Evolutionary conservation across 1,284 basidiomycete species (phyloP), one percentile per base, ranked within the genome.

Genomic region (Boletus albobrunnescens): DNA sequence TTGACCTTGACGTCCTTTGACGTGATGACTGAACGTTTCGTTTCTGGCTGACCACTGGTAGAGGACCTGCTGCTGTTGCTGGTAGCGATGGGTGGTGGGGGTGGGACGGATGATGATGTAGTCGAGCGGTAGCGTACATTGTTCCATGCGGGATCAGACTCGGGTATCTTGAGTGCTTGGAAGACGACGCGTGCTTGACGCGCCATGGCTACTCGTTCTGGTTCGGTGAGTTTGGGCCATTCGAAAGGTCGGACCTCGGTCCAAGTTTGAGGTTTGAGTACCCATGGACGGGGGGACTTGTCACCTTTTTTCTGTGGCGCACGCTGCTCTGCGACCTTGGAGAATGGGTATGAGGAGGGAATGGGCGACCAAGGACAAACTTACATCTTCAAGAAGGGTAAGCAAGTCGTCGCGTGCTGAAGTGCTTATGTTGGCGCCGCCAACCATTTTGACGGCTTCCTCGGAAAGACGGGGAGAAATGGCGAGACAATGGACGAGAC

Each of bases 241-340:
- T 81, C 79, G 49, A 73, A 82, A 0, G 86, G 86, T 6, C 82
- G 79, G 17, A 86, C 79, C 54, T 87, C 80, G 23, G 69, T 70
- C 83, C 84, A 88, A 1, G 74, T 65, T 27, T 64, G 56, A 16
- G 71, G 65, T 50, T 78, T 81, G 49, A 87, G 75, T 22, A 65
- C 56, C 74, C 81, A 87, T 0, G 57, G 54, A 45, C 69, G 69
- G 3, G 67, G 63, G 1, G 71, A 58, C 28, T 58, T 61, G 46
- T 69, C 58, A 2, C 68, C 67, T 31, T 63, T 69, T 53, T 62
- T 72, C 7, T 65, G 44, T 3, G 61, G 62, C 8, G 60, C 56
- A 10, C 47, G 49, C 41, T 69, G 70, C 53, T 82, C 79, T 11
- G 75, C 79, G 13, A 84, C 61, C 81, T 84, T 42, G 40, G 32